Evolutionary conservation across 2,329 filamentous ascomycete species (phyloP).

Genomic region (Ophiosphaerella herpotricha): DNA sequence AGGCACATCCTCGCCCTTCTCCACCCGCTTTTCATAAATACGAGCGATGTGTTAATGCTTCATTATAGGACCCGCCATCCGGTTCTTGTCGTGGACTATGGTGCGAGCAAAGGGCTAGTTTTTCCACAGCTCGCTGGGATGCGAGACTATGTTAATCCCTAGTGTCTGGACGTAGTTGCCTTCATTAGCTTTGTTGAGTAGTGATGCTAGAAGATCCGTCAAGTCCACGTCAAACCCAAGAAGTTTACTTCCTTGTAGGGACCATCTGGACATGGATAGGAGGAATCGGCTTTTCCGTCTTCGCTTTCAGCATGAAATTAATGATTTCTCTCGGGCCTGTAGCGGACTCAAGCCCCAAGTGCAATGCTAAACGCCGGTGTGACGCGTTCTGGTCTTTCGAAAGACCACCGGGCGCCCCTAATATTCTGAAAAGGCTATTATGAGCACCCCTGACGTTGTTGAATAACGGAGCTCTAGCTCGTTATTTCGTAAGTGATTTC

Average conservation of each 20-base stretch:
- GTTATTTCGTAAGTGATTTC: conserved; percentile 55
- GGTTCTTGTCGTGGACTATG: conserved; percentile 54
- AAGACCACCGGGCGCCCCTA: conserved; percentile 52
- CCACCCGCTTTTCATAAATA: conserved; percentile 55
- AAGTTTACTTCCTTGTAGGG: conserved; percentile 5
- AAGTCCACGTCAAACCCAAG: conserved; percentile 51
- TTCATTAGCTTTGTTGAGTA: conserved; percentile 52
- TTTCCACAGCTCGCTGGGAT: conserved; percentile 54
- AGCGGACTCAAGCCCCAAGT: conserved; percentile 2
- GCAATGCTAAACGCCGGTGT: conserved; percentile 4
- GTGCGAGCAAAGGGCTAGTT: conserved; percentile 54
- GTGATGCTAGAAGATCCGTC: conserved; percentile 40
- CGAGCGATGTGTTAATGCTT: conserved; percentile 54
- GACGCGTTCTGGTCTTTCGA: conserved; percentile 19
- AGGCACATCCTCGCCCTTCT: conserved; percentile 51
- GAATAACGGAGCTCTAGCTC: conserved; percentile 57
- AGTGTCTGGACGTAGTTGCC: conserved; percentile 58
- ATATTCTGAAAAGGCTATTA: conserved; percentile 55
- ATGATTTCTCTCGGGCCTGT: conserved; percentile 3
- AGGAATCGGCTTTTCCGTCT: background rate
- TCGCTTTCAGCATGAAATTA: conserved; percentile 1
- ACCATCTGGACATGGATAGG: conserved; percentile 2
- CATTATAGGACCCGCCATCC: conserved; percentile 50
- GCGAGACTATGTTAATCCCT: conserved; percentile 55
- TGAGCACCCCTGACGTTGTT: conserved; percentile 56